Conservation (phyloP, 345 rosid genomes). For the Dovyalis caffra region DNA sequence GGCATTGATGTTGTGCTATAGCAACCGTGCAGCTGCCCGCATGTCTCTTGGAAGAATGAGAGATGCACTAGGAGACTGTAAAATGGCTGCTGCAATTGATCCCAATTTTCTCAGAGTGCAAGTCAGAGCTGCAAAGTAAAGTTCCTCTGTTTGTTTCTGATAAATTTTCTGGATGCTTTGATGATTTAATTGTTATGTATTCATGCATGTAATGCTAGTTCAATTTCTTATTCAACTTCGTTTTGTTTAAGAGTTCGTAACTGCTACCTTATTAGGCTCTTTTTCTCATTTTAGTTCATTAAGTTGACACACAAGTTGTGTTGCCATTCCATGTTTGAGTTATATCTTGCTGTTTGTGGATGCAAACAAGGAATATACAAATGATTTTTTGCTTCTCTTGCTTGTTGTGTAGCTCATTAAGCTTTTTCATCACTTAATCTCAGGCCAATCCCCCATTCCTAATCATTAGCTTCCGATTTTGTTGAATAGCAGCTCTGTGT, state of each 20-base stretch:
- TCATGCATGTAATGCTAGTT: neutral
- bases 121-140: conserved; percentile 92
- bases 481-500: neutral
- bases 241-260: neutral
- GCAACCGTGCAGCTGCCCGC: conserved; percentile 92
- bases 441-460: neutral
- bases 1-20: conserved; percentile 89
- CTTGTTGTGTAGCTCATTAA: neutral
- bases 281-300: neutral
- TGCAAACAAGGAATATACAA: neutral
- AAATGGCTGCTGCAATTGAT: conserved; percentile 75
- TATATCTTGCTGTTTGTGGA: neutral
- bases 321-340: neutral
- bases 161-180: neutral
- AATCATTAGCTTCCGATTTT: neutral
- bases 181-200: neutral
- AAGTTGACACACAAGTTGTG: neutral
- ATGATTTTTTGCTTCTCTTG: neutral
- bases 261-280: neutral
- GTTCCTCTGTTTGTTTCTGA: conserved; percentile 20
- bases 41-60: conserved; percentile 89
- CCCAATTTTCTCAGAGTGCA: conserved; percentile 79
- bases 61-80: conserved; percentile 85
- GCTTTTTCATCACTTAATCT: neutral
- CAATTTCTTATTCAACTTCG: neutral